A percentile compares a stretch with the other conserved stretches of the same genome.
phyloP scores from a whole-genome alignment of 495 filamentous ascomycete species.

The Aspergillus panamensis region DNA sequence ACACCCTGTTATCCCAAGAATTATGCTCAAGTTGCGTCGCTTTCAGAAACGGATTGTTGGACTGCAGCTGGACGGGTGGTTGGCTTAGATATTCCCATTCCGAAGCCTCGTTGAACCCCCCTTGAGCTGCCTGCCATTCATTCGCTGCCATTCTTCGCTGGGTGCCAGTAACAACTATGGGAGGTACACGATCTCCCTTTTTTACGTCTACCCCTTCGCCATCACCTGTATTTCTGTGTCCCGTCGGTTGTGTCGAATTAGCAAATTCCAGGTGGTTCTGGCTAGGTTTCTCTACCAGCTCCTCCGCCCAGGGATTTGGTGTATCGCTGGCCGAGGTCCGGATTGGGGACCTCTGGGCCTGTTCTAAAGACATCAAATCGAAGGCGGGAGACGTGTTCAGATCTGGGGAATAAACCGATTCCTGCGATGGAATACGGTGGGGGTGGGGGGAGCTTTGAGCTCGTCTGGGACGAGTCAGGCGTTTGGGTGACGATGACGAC shows the following conservation, averaged over 20 bases:
- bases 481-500: conserved; percentile 31
- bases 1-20: conserved; percentile 27
- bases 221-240: conserved; percentile 12
- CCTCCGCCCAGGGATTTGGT: conserved; percentile 36
- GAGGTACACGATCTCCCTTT: conserved; percentile 21
- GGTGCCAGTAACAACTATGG: conserved; percentile 28
- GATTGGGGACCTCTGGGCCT: conserved; percentile 43
- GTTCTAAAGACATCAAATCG: conserved; percentile 43
- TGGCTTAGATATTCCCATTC: conserved; percentile 27
- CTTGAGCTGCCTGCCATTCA: conserved; percentile 22
- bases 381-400: conserved; percentile 45
- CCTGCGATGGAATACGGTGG: conserved; percentile 31
- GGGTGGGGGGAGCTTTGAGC: conserved; percentile 30
- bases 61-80: conserved; percentile 34
- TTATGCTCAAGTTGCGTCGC: conserved; percentile 24
- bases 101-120: conserved; percentile 2
- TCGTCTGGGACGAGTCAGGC: conserved; percentile 28
- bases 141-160: conserved; percentile 25
- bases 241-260: not conserved
- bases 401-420: conserved; percentile 43
- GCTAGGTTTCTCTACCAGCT: conserved; percentile 26
- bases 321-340: conserved; percentile 30
- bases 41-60: conserved; percentile 47
- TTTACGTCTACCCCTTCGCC: conserved; percentile 11
- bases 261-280: conserved; percentile 10